Base-by-base conservation (phyloP, 805 yeast species). In the Candida easanensis region DNA sequence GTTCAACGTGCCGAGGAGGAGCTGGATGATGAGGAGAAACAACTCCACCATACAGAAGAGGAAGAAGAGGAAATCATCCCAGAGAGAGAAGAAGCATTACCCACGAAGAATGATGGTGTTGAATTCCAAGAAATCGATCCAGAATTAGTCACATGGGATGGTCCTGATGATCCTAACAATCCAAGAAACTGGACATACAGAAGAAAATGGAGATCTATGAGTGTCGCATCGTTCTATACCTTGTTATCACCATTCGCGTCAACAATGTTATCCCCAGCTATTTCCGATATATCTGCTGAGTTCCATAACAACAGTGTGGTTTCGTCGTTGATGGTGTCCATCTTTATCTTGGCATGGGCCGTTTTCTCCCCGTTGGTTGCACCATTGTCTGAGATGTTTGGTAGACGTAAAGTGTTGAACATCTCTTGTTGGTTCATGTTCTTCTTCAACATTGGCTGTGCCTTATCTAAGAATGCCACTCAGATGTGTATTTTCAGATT, bases 101-200 rank as follows among this genome's bases (percentile, higher is more conserved):
- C 66, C 9, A 61, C 66, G 1, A 39, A 32, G 38, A 53, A 66
- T 39, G 74, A 69, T 42, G 86, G 86, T 21, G 66, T 65, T 8
- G 84, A 80, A 53, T 80, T 74, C 56, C 64, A 65, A 25, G 57
- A 60, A 5, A 61, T 78, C 9, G 87, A 82, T 52, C 87, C 86
- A 0, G 86, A 82, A 52, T 63, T 82, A 37, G 80, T 82, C 10
- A 74, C 85, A 2, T 82, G 87, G 87, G 78, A 79, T 25, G 80
- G 81, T 3, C 71, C 69, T 15, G 72, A 76, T 40, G 89, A 82
- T 54, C 79, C 81, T 0, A 64, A 62, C 13, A 73, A 77, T 56
- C 88, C 89, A n/a, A 63, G 84, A 45, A 82, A 82, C 58, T 82
- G 87, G 87, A 22, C 71, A 0, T 20, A 41, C 1, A 15, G 42